These are phyloP conservation scores for Schwanniomyces vanrijiae DNA, from an alignment of 805 yeast genomes.

Conservation along the genomic window DNA sequence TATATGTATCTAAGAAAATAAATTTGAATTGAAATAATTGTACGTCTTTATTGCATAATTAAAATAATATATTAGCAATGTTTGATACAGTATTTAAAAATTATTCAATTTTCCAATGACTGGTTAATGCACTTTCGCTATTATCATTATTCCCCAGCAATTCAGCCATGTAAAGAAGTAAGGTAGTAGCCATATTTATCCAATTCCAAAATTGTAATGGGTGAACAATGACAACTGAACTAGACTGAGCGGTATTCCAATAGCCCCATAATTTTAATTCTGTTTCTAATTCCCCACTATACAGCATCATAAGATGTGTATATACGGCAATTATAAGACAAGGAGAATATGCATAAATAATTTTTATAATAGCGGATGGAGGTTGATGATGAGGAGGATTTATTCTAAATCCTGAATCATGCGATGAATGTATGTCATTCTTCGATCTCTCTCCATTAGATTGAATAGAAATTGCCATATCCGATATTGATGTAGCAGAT, in stretches of 20 bases:
- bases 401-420: constrained; percentile 1
- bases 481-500: constrained; percentile 24
- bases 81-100: neutral
- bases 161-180: constrained; percentile 80
- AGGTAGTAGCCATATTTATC: constrained; percentile 82
- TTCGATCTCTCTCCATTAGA: neutral
- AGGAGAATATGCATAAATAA: constrained; percentile 87
- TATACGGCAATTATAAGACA: constrained; percentile 93
- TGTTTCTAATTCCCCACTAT: constrained; percentile 69
- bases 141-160: constrained; percentile 45
- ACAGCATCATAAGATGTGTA: constrained; percentile 90
- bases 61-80: too few species aligned
- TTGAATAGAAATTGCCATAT: constrained; percentile 6
- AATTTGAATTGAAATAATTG: neutral
- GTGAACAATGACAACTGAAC: constrained; percentile 34
- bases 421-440: neutral
- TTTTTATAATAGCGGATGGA: constrained; percentile 43
- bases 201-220: constrained; percentile 99
- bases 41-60: too few species aligned
- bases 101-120: constrained; percentile 45
- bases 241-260: constrained; percentile 29
- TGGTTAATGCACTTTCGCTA: constrained; percentile 37
- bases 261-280: constrained; percentile 63
- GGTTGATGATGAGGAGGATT: constrained; percentile 19
- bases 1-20: too few species aligned